Evolutionary conservation across 192 early-diverging fungal species (phyloP).

Genomic region (Coemansia sp.): DNA sequence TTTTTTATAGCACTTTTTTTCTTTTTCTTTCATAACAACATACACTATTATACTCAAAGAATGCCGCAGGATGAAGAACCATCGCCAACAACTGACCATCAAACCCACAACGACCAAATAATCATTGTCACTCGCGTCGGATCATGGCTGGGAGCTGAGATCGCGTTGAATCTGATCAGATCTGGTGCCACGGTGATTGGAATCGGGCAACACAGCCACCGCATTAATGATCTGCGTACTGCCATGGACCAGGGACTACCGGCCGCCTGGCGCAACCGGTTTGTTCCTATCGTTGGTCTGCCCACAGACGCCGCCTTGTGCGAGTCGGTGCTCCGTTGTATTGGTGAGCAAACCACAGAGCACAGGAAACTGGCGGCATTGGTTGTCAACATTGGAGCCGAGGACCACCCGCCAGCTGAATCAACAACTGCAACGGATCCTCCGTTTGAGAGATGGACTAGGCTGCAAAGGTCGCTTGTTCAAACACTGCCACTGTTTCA

Average conservation of each 20-base stretch:
- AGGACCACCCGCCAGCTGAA: neutral
- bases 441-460: constrained; percentile 29
- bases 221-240: constrained; percentile 11
- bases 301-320: constrained; percentile 4
- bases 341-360: neutral
- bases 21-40: no score
- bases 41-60: neutral
- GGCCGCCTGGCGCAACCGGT: constrained; percentile 2
- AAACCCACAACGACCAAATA: neutral
- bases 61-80: neutral
- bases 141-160: constrained; percentile 35
- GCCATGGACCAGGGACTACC: neutral
- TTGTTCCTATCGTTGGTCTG: constrained; percentile 19
- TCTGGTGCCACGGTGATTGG: constrained; percentile 28
- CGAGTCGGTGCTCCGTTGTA: constrained; percentile 10
- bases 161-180: constrained; percentile 17
- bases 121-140: constrained; percentile 25
- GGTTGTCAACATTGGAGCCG: constrained; percentile 31
- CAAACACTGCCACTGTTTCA: constrained; percentile 24
- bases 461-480: constrained; percentile 20
- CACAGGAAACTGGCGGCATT: constrained; percentile 12
- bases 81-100: neutral
- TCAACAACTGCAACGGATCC: neutral
- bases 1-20: no score
- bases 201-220: constrained; percentile 13